Base-by-base conservation (phyloP, 495 filamentous ascomycete species). In the Aspergillus baeticus region DNA sequence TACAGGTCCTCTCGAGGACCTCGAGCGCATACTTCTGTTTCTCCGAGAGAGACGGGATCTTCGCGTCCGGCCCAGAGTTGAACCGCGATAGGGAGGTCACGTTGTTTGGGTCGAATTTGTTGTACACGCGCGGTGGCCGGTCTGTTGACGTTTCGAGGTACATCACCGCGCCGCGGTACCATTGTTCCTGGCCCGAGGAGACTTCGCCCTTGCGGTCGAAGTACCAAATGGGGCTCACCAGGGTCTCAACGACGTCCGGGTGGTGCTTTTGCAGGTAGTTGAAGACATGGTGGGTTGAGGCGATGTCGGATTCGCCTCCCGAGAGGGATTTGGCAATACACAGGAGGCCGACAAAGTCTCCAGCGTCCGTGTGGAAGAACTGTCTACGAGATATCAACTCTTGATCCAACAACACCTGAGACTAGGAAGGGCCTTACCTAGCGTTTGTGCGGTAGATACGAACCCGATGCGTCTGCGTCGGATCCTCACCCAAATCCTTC, bases 191-290 rank as follows among this genome's bases (percentile, higher is more conserved):
- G 33, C 88, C 90, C 20, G 76, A 72, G 31, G 80, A 84, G 3
- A 80, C 83, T 73, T 96, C 91, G 34, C 91, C 91, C 71, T 96
- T 96, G 55, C 91, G 88, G 68, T 96, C 91, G 65, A 96, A 93
- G 72, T 94, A 94, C 91, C 91, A 96, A 59, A 87, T 84, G 0
- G 91, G 90, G 59, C 84, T 71, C 2, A 86, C 85, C 45, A 96
- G 72, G 10, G 81, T 81, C 67, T 84, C 78, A 0, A 86, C 81
- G 3, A 94, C 86, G 56, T 93, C 90, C 0, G 90, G 91, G 18
- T 86, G 81, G 68, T 90, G 81, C 13, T 66, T 68, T 63, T 89
- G 86, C 6, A 96, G 74, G 11, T 76, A 74, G 61, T 95, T 94
- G 78, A 84, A 93, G 21, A 96, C 84, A 46, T 86, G 74, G 63